phyloP scores from a whole-genome alignment of 2,329 filamentous ascomycete genomes.

The Apiospora arundinis region DNA sequence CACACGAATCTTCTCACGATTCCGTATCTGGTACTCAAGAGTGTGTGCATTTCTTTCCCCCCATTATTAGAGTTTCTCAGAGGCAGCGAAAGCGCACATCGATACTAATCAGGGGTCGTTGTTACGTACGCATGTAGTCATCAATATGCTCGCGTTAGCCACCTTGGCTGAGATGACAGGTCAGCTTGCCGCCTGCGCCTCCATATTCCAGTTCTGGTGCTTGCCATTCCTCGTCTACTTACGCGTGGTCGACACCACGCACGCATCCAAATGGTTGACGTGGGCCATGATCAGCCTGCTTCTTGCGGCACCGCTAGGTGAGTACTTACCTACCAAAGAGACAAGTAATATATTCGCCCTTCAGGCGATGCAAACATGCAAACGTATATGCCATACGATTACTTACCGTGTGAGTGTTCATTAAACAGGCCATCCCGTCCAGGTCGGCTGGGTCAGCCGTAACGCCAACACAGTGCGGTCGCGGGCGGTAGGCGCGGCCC shows the following conservation, averaged over 20 bases:
- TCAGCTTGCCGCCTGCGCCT: constrained; percentile 49
- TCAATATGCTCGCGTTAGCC: constrained; percentile 56
- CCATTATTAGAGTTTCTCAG: constrained; percentile 23
- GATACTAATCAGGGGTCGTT: constrained; percentile 24
- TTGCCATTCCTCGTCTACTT: constrained; percentile 49
- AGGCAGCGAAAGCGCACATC: no score
- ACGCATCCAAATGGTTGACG: constrained; percentile 58
- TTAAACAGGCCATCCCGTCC: constrained; percentile 55
- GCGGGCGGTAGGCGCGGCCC: constrained; percentile 40
- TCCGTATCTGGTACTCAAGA: constrained; percentile 45
- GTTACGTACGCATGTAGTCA: constrained; percentile 29
- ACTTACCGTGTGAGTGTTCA: background rate
- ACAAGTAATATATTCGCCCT: background rate
- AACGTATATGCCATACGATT: constrained; percentile 14
- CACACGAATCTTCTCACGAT: constrained; percentile 61
- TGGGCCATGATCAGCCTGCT: constrained; percentile 47
- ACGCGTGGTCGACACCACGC: constrained; percentile 57
- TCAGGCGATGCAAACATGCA: constrained; percentile 27
- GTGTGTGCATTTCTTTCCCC: constrained; percentile 41
- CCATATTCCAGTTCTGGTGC: constrained; percentile 63
- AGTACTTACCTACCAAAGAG: background rate
- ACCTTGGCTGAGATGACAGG: constrained; percentile 57
- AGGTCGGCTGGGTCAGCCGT: constrained; percentile 63
- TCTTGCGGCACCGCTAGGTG: constrained; percentile 51
- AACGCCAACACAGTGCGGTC: constrained; percentile 65